phyloP scores from a whole-genome alignment of 441 rosid species.

The Dalechampia spathulata region DNA sequence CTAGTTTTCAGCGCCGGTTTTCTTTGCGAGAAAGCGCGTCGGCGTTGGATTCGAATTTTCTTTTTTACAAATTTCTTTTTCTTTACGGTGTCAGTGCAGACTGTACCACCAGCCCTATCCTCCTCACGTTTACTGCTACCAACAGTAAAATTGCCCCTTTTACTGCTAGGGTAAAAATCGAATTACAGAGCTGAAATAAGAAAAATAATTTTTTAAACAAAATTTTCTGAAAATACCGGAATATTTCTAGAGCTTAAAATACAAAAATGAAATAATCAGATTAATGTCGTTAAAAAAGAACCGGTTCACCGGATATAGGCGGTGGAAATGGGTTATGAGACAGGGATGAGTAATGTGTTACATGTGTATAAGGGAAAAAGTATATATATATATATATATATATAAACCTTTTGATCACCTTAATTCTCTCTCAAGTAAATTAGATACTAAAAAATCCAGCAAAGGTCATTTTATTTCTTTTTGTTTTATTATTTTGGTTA shows the following conservation, averaged over 20 bases:
- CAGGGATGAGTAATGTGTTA: background rate
- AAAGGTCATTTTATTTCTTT: background rate
- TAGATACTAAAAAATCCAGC: background rate
- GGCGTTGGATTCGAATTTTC: conserved; percentile 22
- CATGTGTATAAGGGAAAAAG: conserved; percentile 27
- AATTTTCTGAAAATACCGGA: too few species aligned
- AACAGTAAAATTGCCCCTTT: conserved; percentile 8
- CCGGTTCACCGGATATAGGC: conserved; percentile 10
- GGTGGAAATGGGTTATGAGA: background rate
- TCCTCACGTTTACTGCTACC: background rate
- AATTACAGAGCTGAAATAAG: background rate
- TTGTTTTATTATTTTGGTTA: too few species aligned
- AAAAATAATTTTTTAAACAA: too few species aligned
- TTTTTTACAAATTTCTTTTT: background rate
- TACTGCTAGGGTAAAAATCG: conserved; percentile 14
- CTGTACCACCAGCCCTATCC: conserved; percentile 12
- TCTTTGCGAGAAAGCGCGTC: conserved; percentile 21
- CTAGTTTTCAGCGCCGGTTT: background rate
- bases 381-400: too few species aligned
- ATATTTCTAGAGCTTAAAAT: too few species aligned
- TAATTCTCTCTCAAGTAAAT: conserved; percentile 10
- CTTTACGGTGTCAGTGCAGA: conserved; percentile 15
- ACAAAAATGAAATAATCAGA: too few species aligned
- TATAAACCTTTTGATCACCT: conserved; percentile 31
- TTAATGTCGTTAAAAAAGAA: too few species aligned